Base-by-base conservation (phyloP, 192 early-diverging fungal genomes). In the Linnemannia elongata region DNA sequence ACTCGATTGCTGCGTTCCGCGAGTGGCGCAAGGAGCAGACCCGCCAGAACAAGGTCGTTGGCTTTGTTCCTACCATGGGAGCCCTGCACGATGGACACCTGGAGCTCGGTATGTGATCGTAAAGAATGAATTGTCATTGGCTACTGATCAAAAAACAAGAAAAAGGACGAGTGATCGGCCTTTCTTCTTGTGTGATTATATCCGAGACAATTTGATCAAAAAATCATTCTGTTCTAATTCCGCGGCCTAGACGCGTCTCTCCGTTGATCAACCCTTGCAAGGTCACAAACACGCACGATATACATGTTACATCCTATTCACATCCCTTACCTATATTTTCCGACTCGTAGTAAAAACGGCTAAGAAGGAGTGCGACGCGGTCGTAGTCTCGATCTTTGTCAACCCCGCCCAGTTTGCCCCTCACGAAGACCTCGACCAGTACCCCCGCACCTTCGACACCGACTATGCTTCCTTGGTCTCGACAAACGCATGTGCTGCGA, bases 361-460 rank as follows among this genome's bases (percentile, higher is more conserved):
- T 0, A 88, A 90, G 24, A 27, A 88, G 63, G 73, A 91, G 27
- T 96, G 95, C 86, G 93, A 96, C 69, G 70, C 88, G 36, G 95
- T 97, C 3, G 94, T 96, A 0, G 90, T 97, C 30, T 94, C 94
- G 75, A 97, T 99, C 76, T 99, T 99, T 90, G 98, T 99, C 45
- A 99, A 99, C 83, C 98, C 98, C n/a, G 96, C 98, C 9, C 98
- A 99, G 82, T 99, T 99, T 82, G 97, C 97, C 8, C 98, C 98
- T 0, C 94, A 95, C 75, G 98, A 99, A 88, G 98, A 99, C 87
- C 91, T 98, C 36, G 93, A 91, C 72, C 91, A 92, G 68, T 99
- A 99, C 87, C 98, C 98, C 47, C 95, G 97, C 33, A 97, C 97
- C 0, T 88, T 97, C 17, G 92, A 94, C 30, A 47, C 83, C 3